Conservation (phyloP, 805 yeast species). For the Scheffersomyces coipomensis region DNA sequence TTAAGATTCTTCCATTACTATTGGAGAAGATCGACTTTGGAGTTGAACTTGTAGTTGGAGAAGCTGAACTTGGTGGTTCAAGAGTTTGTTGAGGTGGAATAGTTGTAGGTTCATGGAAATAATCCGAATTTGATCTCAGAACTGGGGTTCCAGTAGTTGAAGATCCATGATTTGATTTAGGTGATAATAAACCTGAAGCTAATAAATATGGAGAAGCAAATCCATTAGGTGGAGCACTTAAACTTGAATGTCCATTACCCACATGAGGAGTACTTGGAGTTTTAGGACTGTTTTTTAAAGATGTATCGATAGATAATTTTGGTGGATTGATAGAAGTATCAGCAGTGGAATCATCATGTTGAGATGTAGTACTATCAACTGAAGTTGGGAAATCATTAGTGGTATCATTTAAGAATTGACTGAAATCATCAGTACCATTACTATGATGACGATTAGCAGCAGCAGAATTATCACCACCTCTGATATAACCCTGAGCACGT, state of each 20-base stretch:
- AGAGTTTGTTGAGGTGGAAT: background rate
- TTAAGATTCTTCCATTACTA: constrained; percentile 22
- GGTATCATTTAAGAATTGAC: constrained; percentile 2
- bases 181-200: constrained; percentile 61
- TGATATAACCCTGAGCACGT: constrained; percentile 38
- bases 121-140: constrained; percentile 4
- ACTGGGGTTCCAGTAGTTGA: constrained; percentile 1
- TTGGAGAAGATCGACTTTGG: constrained; percentile 21
- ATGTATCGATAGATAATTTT: constrained; percentile 5
- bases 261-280: background rate
- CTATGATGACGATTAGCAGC: background rate
- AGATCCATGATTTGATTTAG: constrained; percentile 24
- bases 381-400: constrained; percentile 21
- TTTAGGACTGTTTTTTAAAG: constrained; percentile 14
- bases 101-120: background rate
- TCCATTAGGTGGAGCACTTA: constrained; percentile 30
- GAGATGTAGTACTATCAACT: constrained; percentile 27
- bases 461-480: constrained; percentile 23
- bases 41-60: background rate
- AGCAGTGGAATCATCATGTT: constrained; percentile 27
- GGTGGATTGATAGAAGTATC: constrained; percentile 30
- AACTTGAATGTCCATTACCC: background rate
- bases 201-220: constrained; percentile 68
- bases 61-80: background rate
- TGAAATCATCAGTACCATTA: background rate